phyloP scores from a whole-genome alignment of 1,139 yeast genomes.

The Debaryomycetaceae sp. region DNA sequence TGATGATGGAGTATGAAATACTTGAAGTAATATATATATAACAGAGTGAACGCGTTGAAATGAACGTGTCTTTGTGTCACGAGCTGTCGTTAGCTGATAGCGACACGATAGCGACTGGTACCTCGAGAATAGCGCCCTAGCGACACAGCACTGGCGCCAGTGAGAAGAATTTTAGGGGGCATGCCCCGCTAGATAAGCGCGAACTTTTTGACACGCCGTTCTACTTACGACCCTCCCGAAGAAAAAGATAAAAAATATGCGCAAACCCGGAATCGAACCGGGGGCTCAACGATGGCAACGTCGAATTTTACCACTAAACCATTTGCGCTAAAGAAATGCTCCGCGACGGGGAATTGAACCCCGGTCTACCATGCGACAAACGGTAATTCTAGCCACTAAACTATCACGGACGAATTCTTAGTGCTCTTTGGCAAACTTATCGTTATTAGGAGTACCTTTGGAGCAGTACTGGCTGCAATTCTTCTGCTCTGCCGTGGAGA shows the following conservation, averaged over 20 bases:
- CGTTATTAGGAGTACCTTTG: too few species aligned
- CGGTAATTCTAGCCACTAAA: conserved; percentile 48
- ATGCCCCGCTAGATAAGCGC: too few species aligned
- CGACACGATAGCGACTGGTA: background rate
- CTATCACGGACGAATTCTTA: conserved; percentile 34
- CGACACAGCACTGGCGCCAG: too few species aligned
- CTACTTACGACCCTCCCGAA: too few species aligned
- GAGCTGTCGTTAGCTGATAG: background rate
- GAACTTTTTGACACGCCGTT: too few species aligned
- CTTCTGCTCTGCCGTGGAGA: too few species aligned
- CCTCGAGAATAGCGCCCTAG: background rate
- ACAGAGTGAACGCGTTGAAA: background rate
- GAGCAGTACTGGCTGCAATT: too few species aligned
- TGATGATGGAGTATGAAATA: background rate
- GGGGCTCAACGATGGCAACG: conserved; percentile 17
- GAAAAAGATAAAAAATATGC: conserved; percentile 7
- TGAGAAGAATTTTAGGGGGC: too few species aligned
- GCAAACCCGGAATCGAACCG: conserved; percentile 17
- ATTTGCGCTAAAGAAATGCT: conserved; percentile 17
- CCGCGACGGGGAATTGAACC: conserved; percentile 51
- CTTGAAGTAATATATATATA: background rate
- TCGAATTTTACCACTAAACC: conserved; percentile 16
- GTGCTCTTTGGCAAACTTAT: too few species aligned
- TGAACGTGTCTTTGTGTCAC: conserved; percentile 1
- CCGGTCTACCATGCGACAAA: conserved; percentile 49